Base-by-base conservation (phyloP, 2,329 filamentous ascomycete genomes). In the Didymella pomorum region DNA sequence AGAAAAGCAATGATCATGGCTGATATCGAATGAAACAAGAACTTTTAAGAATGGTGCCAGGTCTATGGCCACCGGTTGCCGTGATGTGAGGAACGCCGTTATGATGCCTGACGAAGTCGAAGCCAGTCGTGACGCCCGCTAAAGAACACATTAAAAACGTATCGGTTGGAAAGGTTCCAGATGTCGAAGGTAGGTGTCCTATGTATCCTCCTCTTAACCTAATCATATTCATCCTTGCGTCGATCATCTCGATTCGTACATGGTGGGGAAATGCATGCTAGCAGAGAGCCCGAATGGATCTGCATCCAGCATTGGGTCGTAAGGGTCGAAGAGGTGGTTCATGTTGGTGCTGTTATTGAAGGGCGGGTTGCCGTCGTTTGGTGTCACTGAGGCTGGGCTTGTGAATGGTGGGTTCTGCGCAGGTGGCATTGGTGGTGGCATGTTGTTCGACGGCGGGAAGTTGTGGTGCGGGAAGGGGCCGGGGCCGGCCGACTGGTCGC, bases 201-300 rank as follows among this genome's bases (percentile, higher is more conserved):
- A 55, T 55, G n/a, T 58, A 28, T 26, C 51, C 52, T 47, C 43
- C 52, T 55, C 57, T 55, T 60, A 18, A 28, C 47, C 52, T 52
- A 37, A 44, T 60, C 57, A 56, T 60, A 47, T 58, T 46, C 45
- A 58, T 58, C 50, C 56, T 70, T 56, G 42, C 61, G 56, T 67
- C 61, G 53, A 56, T 74, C 65, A 78, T 71, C 75, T 69, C 56
- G 78, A 73, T 60, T 80, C 78, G 73, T 92, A 92, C 50, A 87
- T 86, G 77, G 89, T 91, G 11, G 93, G 93, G 71, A 97, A 97
- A 65, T 94, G 91, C 94, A 97, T 97, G 79, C 92, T 96, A 33
- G 93, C 93, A 58, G 91, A 94, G 51, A 97, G 82, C 12, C 93
- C 93, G 71, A 97, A 98, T 0, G 94, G 94, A 77, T 97, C 93